Base-by-base conservation (phyloP, 1,284 basidiomycete species). In the Taiwanofungus camphoratus region DNA sequence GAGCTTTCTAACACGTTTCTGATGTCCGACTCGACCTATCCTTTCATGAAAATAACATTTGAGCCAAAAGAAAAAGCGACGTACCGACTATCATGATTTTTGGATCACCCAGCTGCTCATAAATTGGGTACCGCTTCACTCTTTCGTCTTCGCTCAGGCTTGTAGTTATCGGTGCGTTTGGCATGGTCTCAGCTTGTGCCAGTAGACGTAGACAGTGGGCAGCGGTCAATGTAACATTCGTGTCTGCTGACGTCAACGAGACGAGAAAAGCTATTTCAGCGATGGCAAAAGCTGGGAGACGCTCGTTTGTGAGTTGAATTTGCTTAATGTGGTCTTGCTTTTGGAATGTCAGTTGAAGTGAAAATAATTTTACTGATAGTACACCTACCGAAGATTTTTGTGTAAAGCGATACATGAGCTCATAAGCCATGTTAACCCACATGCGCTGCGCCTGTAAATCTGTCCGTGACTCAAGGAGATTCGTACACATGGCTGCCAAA, bases 1-100 rank as follows among this genome's bases (percentile, higher is more conserved):
- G 29, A 88, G 65, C 57, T 81, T 84, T 9, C 90, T 71, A 19
- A 90, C 76, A 3, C 87, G 76, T 61, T 87, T 92, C 65, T 92
- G 89, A 58, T 89, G 81, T 5, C 77, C 82, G 30, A 87, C 71
- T 19, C 88, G 82, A 29, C 88, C 72, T 69, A 46, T 34, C 24
- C 30, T 35, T 16, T 35, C 29, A 42, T 22, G 44, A 29, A 39
- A 18, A 37, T 24, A 12, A 33, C 26, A 13, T 5, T 19, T 18
- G 19, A 44, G 11, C 15, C 23, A 3, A 9, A 23, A 32, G n/a
- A 21, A 36, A n/a, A 1, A 24, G 21, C 23, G 34, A 69, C 79
- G 40, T 48, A 86, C 85, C 87, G 41, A 86, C 74, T 26, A 86
- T 66, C 26, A 79, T 62, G 7, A 83, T 69, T 41, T 76, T 76